Base-by-base conservation (phyloP, 2,329 filamentous ascomycete species). In the Hypoxylon sp. region DNA sequence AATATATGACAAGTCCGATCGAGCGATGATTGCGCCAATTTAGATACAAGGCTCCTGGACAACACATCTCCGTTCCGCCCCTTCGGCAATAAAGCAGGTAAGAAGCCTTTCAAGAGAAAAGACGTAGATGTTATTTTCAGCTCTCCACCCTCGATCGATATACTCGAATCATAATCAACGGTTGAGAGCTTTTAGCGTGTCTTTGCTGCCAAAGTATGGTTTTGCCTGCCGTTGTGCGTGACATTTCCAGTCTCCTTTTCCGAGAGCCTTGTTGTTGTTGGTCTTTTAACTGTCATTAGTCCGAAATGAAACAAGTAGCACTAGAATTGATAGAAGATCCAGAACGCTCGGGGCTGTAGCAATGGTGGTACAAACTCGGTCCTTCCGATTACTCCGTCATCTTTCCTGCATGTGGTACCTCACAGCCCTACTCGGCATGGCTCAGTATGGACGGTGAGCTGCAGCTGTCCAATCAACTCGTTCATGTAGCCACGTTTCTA, bases 351-450 rank as follows among this genome's bases (percentile, higher is more conserved):
- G 10, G 40, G 40, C n/a, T 31, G 31, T 57, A 46, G 40, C 17
- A 35, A 22, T 22, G 13, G 55, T 54, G 49, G 42, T 48, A 33
- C 40, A 48, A 54, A 33, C 14, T 7, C 49, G 40, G 55, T 30
- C 22, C 48, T 54, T 46, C 56, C 62, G 56, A 17, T 3, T n/a
- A n/a, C 11, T 13, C 25, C 2, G 6, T 10, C 13, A 20, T 17
- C 1, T 54, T 30, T 22, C 13, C 20, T 40, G 20, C 37, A 59
- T 3, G 27, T 44, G 61, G 25, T 51, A 20, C 37, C 17, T 51
- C 46, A 58, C 27, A 53, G 54, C 61, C 48, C 7, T 50, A 14
- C 17, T 49, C 40, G 27, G 30, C 25, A 44, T 57, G 13, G 46
- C 35, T 37, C 14, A 30, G 20, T 20, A 20, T 40, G 27, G 11